Base-by-base conservation (phyloP, 1,284 basidiomycete species). In the Ustilago lituana region DNA sequence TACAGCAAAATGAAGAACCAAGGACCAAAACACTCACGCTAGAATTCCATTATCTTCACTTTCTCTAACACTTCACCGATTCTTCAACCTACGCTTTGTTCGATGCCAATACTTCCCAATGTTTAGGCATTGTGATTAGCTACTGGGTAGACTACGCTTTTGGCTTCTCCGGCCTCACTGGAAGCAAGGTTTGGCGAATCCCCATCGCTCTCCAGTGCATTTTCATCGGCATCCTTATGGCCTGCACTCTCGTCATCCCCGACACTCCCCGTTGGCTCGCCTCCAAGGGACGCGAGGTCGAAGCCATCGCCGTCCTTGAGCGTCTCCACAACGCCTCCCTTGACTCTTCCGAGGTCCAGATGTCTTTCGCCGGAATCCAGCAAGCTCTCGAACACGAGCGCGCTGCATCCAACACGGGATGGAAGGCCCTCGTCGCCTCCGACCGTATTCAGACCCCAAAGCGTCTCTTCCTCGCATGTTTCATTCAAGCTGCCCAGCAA, bases 201-300 rank as follows among this genome's bases (percentile, higher is more conserved):
- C 89, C 89, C 2, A 86, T 90, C 38, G 87, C 87, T 1, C 82
- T 90, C 33, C 89, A 91, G 76, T 87, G 88, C 46, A 46, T 87
- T 8, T 85, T 90, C 46, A 88, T 88, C 2, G 55, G 88, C 6
- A 82, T 89, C 39, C 87, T 90, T 84, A 84, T 89, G 43, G 63
- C 84, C 56, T 85, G 85, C 14, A 87, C 90, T 20, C 86, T 89
- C 73, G 67, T 87, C 84, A 84, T 90, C 24, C 89, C 89, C 35
- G 89, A 90, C 78, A 89, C 88, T 10, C 89, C 89, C 11, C 85
- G 89, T 80, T 91, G 85, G 89, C 86, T 90, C 15, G 82, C 89
- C 32, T 88, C 87, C 77, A 85, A 86, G 40, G 87, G 87, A 9
- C 73, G 73, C 29, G 51, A 74, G 22, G 86, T 86, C 3, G 87